phyloP scores from a whole-genome alignment of 192 early-diverging fungal species.

The Entophlyctis luteolus region DNA sequence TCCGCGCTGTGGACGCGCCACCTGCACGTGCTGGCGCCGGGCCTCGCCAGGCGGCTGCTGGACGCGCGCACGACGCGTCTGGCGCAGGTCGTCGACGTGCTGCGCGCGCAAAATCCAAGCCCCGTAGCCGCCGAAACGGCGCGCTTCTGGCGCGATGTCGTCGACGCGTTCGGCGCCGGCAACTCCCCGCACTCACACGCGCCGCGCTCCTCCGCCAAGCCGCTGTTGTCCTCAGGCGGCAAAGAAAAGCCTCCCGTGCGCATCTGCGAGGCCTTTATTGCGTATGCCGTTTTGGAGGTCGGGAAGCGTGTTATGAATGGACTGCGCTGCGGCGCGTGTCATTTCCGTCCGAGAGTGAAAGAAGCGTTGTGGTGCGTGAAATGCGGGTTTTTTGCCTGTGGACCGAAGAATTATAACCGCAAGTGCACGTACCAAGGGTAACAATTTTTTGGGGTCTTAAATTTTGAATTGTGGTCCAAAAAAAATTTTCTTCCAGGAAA shows the following conservation, averaged over 20 bases:
- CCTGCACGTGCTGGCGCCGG: background rate
- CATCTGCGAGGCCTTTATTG: background rate
- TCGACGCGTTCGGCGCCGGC: background rate
- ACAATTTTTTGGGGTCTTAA: background rate
- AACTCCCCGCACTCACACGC: background rate
- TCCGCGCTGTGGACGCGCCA: background rate
- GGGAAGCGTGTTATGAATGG: constrained; percentile 18
- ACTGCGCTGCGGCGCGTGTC: constrained; percentile 1
- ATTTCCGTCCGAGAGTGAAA: background rate
- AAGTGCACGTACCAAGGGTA: constrained; percentile 16
- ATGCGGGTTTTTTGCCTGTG: constrained; percentile 11
- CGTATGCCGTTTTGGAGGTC: constrained; percentile 9
- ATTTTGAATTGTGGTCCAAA: background rate
- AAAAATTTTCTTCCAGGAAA: background rate
- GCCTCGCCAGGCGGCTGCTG: background rate
- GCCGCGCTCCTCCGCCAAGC: background rate
- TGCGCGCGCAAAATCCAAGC: constrained; percentile 1
- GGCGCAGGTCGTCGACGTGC: background rate
- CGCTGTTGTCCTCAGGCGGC: background rate
- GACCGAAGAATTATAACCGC: constrained; percentile 7
- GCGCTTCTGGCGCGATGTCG: background rate
- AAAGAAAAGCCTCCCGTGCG: background rate
- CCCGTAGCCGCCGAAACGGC: background rate
- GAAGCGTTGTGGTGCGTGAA: constrained; percentile 10
- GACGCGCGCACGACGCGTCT: background rate